Percentiles rank a stretch among this genome's conserved stretches.
These are phyloP conservation scores for Ophiocordyceps camponoti-saundersi DNA, from an alignment of 2,329 filamentous ascomycete species.

Conservation along the genomic window DNA sequence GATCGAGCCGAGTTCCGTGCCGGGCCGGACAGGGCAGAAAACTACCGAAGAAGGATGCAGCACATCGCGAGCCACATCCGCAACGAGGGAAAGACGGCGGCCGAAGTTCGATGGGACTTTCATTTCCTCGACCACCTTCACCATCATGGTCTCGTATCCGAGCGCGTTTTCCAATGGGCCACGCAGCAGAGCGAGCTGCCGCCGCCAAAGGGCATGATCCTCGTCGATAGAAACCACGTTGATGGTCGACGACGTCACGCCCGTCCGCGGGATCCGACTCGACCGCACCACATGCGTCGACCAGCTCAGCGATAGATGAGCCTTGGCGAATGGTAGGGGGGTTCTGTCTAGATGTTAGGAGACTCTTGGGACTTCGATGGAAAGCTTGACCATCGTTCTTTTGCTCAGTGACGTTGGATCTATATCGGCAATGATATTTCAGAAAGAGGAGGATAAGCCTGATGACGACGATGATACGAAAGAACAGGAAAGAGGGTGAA, in stretches of 20 bases:
- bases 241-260: background rate
- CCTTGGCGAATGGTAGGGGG: background rate
- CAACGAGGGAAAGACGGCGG: constrained; percentile 5
- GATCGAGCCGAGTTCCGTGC: constrained; percentile 15
- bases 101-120: constrained; percentile 21
- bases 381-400: too few species aligned
- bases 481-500: background rate
- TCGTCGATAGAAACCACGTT: background rate
- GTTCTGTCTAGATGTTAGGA: background rate
- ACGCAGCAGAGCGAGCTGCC: constrained; percentile 6
- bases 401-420: too few species aligned
- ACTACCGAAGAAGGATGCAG: constrained; percentile 24
- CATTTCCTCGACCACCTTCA: constrained; percentile 20
- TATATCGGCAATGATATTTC: too few species aligned
- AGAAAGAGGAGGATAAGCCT: too few species aligned
- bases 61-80: constrained; percentile 31
- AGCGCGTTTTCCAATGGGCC: constrained; percentile 7
- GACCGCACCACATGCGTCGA: background rate
- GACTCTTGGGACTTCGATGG: too few species aligned
- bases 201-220: background rate
- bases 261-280: constrained; percentile 7
- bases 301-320: too few species aligned
- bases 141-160: constrained; percentile 10
- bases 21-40: background rate
- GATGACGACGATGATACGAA: too few species aligned